Conservation (phyloP, 2,329 filamentous ascomycete genomes). For the Colletotrichum siamense region DNA sequence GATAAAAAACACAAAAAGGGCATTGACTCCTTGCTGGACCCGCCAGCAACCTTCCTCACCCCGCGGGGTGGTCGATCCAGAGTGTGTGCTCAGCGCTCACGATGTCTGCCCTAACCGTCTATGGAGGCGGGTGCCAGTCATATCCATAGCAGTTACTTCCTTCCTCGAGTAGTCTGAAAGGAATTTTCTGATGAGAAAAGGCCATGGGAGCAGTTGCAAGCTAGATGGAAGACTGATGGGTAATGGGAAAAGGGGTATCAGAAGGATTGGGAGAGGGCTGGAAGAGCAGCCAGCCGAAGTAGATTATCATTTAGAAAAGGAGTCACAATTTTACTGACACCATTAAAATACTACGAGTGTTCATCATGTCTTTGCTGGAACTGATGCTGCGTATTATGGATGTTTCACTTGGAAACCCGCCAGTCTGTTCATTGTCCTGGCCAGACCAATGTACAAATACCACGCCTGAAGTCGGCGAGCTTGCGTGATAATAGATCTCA, state of each 20-base stretch:
- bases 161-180: neutral
- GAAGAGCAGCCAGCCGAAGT: neutral
- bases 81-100: neutral
- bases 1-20: neutral
- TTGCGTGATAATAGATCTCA: neutral
- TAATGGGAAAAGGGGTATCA: neutral
- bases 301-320: neutral
- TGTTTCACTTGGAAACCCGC: rapidly evolving
- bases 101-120: neutral
- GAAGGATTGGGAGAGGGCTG: neutral
- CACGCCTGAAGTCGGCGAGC: neutral
- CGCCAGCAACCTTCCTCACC: neutral
- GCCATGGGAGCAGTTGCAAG: neutral
- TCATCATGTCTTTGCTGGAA: neutral
- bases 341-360: neutral
- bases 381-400: neutral
- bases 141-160: neutral
- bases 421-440: neutral
- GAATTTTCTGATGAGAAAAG: neutral
- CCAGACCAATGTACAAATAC: neutral
- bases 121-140: neutral
- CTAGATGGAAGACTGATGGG: rapidly evolving
- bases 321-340: neutral
- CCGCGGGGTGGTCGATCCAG: neutral
- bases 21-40: neutral